Evolutionary conservation across 306 rosid species (phyloP).

Genomic region (Fagus crenata): DNA sequence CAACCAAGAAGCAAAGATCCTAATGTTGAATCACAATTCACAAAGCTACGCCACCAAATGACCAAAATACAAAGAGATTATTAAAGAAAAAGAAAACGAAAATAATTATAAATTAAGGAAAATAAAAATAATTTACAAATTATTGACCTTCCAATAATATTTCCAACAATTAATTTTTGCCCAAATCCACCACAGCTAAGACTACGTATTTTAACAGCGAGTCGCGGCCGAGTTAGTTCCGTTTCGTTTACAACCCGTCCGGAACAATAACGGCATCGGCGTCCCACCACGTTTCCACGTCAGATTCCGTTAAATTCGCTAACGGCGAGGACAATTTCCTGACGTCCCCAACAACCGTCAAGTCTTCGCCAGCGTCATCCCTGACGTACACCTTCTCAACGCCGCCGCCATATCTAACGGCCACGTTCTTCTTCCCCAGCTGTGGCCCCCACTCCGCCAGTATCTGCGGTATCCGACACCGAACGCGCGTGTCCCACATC

Average conservation of each 20-base stretch:
- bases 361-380: conserved; percentile 38
- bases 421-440: conserved; percentile 39
- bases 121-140: conserved; percentile 16
- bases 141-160: not conserved
- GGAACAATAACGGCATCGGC: conserved; percentile 45
- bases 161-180: not conserved
- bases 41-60: not conserved
- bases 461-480: conserved; percentile 51
- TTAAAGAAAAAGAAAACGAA: not conserved
- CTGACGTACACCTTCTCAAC: conserved; percentile 46
- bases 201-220: conserved; percentile 26
- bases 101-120: not conserved
- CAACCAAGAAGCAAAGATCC: not conserved
- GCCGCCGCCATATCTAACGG: conserved; percentile 40
- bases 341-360: conserved; percentile 59
- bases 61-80: not conserved
- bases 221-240: conserved; percentile 33
- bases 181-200: conserved; percentile 14
- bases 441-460: conserved; percentile 62
- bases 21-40: not conserved
- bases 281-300: conserved; percentile 52
- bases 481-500: conserved; percentile 67
- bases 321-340: conserved; percentile 53
- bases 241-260: conserved; percentile 27
- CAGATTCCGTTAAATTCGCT: conserved; percentile 34